These are phyloP conservation scores for Ambrosia trifida DNA, from an alignment of 129 eudicot species.

Conservation along the genomic window DNA sequence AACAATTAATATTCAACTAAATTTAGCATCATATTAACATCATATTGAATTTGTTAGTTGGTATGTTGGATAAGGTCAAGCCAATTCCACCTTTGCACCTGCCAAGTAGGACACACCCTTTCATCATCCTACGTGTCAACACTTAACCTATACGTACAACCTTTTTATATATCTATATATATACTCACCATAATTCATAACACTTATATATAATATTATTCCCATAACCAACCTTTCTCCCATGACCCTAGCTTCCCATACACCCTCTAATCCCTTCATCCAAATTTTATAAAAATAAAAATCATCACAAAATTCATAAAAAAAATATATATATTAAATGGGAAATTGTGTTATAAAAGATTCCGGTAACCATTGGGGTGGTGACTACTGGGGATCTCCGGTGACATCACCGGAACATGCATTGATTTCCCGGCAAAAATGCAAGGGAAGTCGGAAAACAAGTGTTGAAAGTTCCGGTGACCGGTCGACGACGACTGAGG, in stretches of 20 bases:
- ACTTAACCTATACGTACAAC: conserved; percentile 7
- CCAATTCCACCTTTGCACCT: conserved; percentile 26
- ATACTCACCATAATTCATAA: neutral
- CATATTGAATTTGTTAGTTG: conserved; percentile 11
- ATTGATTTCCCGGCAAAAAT: conserved; percentile 14
- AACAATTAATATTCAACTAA: neutral
- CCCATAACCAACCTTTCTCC: conserved; percentile 3
- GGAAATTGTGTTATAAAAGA: conserved; percentile 54
- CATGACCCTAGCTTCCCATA: neutral
- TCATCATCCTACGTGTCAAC: conserved; percentile 37
- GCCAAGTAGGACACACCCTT: conserved; percentile 36
- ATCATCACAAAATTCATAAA: neutral
- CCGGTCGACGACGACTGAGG: conserved; percentile 30
- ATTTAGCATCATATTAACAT: neutral
- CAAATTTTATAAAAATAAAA: neutral
- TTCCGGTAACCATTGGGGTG: conserved; percentile 35
- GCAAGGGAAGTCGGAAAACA: neutral
- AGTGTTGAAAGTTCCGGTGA: conserved; percentile 19
- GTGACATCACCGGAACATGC: conserved; percentile 23
- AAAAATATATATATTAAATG: conserved; percentile 14
- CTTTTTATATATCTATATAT: neutral
- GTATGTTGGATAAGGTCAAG: conserved; percentile 26
- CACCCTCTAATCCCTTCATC: conserved; percentile 18
- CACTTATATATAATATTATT: neutral
- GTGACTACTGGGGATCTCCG: conserved; percentile 36